These are phyloP conservation scores for Bacidia rubella DNA, from an alignment of 495 filamentous ascomycete genomes.

Conservation along the genomic window DNA sequence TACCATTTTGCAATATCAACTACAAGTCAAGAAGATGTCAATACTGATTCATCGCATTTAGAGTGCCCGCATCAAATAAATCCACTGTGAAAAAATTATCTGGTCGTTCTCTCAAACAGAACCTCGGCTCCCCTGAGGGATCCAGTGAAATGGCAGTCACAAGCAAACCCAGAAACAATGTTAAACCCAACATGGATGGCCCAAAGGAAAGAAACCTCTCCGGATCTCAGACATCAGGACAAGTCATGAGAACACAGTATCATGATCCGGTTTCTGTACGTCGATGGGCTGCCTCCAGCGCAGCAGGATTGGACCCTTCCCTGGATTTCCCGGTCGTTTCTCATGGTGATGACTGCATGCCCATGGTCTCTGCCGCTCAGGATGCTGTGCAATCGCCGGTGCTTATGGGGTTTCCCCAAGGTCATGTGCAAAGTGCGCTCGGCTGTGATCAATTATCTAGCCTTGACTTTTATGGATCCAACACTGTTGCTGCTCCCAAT, in stretches of 20 bases:
- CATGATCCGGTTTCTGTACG: conserved; percentile 9
- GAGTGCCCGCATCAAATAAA: conserved; percentile 1
- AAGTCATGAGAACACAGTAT: background rate
- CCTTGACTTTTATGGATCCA: background rate
- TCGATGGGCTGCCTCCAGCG: conserved; percentile 11
- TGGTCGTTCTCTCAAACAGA: background rate
- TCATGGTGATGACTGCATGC: conserved; percentile 5
- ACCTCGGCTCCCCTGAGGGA: background rate
- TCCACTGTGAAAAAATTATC: background rate
- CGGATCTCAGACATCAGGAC: background rate
- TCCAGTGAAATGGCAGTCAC: background rate
- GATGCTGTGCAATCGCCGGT: background rate
- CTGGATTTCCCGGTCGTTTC: background rate
- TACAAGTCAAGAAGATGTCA: too few relatives aligned
- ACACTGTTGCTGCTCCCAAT: background rate
- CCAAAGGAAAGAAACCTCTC: background rate
- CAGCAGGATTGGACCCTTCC: background rate
- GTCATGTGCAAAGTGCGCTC: background rate
- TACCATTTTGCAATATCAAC: too few relatives aligned
- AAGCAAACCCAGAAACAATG: background rate
- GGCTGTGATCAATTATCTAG: background rate
- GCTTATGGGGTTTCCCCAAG: background rate
- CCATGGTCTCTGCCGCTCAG: conserved; percentile 5
- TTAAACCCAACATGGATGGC: background rate
- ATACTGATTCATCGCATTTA: conserved; percentile 3